Percentiles rank a stretch among this genome's conserved stretches.
Conservation (phyloP, 495 filamentous ascomycete species). For the Tetracladium setigerum region DNA sequence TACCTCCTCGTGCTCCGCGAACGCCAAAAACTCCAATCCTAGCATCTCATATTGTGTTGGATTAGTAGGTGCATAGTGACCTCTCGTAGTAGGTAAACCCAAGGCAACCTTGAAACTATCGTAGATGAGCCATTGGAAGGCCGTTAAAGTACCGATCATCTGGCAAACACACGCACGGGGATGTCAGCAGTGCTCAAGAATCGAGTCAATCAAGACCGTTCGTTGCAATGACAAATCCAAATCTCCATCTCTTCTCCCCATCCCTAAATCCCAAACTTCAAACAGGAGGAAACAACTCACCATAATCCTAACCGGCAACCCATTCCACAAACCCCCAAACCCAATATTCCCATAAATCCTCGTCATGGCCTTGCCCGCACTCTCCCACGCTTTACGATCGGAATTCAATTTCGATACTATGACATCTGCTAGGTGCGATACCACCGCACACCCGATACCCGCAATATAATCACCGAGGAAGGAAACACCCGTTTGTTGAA, state of each 20-base stretch:
- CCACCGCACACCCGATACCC: slow-evolving; percentile 60
- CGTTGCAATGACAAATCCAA: too few relatives aligned
- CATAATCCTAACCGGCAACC: slow-evolving; percentile 53
- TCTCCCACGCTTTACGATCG: slow-evolving; percentile 47
- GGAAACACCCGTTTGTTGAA: slow-evolving; percentile 61
- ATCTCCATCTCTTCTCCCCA: too few relatives aligned
- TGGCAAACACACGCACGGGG: background rate
- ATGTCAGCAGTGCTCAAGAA: too few relatives aligned
- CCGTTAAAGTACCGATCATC: slow-evolving; percentile 59
- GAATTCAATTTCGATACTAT: slow-evolving; percentile 45
- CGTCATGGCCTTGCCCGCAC: slow-evolving; percentile 50
- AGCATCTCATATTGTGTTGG: too few relatives aligned
- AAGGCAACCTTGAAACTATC: slow-evolving; percentile 71
- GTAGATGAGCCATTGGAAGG: slow-evolving; percentile 74
- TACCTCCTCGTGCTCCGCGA: too few relatives aligned
- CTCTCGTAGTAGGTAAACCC: slow-evolving; percentile 52
- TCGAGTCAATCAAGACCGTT: too few relatives aligned
- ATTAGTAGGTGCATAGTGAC: too few relatives aligned
- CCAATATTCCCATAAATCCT: slow-evolving; percentile 69
- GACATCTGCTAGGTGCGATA: slow-evolving; percentile 60
- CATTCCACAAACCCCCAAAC: slow-evolving; percentile 64
- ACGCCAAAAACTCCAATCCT: too few relatives aligned
- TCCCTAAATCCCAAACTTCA: too few relatives aligned
- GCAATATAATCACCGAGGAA: slow-evolving; percentile 69
- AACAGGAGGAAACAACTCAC: too few relatives aligned